Base-by-base conservation (phyloP, 2,329 filamentous ascomycete species). In the Exophiala sp. region DNA sequence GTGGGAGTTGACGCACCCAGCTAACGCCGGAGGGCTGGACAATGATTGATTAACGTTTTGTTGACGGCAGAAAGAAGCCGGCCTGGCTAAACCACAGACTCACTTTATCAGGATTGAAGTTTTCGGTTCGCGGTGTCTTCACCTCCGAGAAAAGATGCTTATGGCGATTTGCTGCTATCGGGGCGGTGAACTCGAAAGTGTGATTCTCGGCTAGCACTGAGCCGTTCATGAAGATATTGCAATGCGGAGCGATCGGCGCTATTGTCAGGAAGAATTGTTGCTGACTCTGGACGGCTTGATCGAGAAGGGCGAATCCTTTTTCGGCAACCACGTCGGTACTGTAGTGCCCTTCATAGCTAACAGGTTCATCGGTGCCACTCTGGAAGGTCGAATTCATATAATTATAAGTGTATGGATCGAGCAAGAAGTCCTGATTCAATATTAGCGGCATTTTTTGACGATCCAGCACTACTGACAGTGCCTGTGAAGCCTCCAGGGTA, bases 361-460 rank as follows among this genome's bases (percentile, higher is more conserved):
- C 72, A 0, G 82, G 83, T 0, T 73, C 65, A 1, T 83, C 76
- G 18, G 34, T 39, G 60, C 88, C 84, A 9, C 80, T 75, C 55
- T 85, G 79, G 65, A 83, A 86, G 5, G 78, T 84, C 1, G 80
- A 74, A 63, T 88, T 87, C 29, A 83, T 75, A 63, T 88, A 89
- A 21, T 79, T 73, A 63, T 89, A 89, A 0, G 86, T 89, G 58
- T 63, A 67, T 3, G 70, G 70, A 47, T 72, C 70, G 8, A 77
- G 66, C 3, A 76, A 63, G 58, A 77, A 29, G 4, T 29, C 24
- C 24, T 29, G 24, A 29, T 8, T 29, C 48, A 44, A 24, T 16
- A 21, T 2, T n/a, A 35, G 34, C 20, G 14, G 33, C 10, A 21
- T 33, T 29, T 43, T 43, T 38, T 74, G 39, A 75, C 72, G 0